Base-by-base conservation (phyloP, 805 yeast genomes). In the Candida rishiriensis region DNA sequence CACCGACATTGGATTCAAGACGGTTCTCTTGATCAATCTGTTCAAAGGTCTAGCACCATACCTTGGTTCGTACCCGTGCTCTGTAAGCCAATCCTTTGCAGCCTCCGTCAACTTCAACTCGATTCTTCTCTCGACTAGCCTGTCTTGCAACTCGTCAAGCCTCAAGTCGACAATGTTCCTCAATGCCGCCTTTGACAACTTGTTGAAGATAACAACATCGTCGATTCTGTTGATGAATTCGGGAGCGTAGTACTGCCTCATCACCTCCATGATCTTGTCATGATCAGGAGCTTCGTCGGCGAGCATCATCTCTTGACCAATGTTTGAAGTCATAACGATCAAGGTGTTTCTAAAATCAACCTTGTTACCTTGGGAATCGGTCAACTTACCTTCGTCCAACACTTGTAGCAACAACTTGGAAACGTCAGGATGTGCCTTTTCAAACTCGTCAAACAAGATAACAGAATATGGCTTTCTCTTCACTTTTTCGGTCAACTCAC, bases 1-100 rank as follows among this genome's bases (percentile, higher is more conserved):
- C 56, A 78, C 73, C 3, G 98, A 95, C 78, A 93, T 75, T 18
- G 97, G 96, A 61, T 90, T 90, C 64, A 93, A 71, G n/a, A 93
- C 61, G 50, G 75, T 68, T 69, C 84, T 87, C 63, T 89, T 96
- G 48, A 91, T 81, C 41, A 89, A 75, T 56, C 99, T 78, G 71
- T 93, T 91, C 63, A 93, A 74, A 10, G 99, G 99, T 60, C 99
- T 79, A 0, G 99, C 99, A 54, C 99, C 99, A 59, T 91, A 93
- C 36, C 83, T 65, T 29, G 88, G 86, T 59, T 91, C 97, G 62
- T 91, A 93, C 3, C 99, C 99, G 52, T 85, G 72, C 28, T 83
- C 81, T 3, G 91, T 81, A 33, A 93, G 70, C 84, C 93, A 83
- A 12, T 73, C 76, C 61, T 85, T 88, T 3, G 91, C 95, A 2